Evolutionary conservation across 163 green algal species (phyloP), one percentile per base, ranked within the genome.

Genomic region (Coccomyxa subellipsoidea): DNA sequence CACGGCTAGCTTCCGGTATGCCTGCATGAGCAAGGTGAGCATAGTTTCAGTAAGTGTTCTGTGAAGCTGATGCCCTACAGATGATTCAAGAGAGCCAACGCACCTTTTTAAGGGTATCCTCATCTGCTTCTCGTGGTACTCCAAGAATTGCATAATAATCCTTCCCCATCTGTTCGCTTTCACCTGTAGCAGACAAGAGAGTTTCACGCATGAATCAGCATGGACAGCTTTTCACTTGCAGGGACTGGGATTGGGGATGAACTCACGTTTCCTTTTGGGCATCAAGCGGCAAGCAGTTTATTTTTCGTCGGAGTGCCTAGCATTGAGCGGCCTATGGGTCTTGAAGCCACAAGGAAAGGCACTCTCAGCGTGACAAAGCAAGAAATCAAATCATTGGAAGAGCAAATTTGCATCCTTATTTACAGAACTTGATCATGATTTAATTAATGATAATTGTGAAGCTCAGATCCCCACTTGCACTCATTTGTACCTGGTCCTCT

Each of bases 81-180:
- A n/a, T n/a, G n/a, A n/a, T n/a, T n/a, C n/a, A n/a, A n/a, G n/a
- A n/a, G n/a, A n/a, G n/a, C n/a, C n/a, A n/a, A 18, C 47, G 21
- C 47, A 59, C 91, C 86, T 96, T 96, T 71, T 97, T 97, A 0
- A 97, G 82, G 54, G 92, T 88, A 78, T 87, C 88, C 25, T 98
- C 95, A 53, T 91, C 88, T 21, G 93, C 90, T 4, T 76, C 80
- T 81, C 95, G 96, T 1, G 82, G n/a, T 0, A 98, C 93, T 3
- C 95, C 94, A 29, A 98, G 85, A 7, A 97, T 91, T 0, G 54
- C 70, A 84, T 98, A 98, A 78, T 98, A 98, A 73, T 93, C 84
- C 38, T 84, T 80, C 21, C 85, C 85, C 89, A 91, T 73, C 32
- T 8, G 2, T 34, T 32, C 27, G 5, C 32, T 23, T n/a, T 73